Percentiles rank a stretch among this genome's conserved stretches.
Evolutionary conservation across 352 stramenopile genomes (phyloP).

Genomic region (Hyaloperonospora arabidopsidis): DNA sequence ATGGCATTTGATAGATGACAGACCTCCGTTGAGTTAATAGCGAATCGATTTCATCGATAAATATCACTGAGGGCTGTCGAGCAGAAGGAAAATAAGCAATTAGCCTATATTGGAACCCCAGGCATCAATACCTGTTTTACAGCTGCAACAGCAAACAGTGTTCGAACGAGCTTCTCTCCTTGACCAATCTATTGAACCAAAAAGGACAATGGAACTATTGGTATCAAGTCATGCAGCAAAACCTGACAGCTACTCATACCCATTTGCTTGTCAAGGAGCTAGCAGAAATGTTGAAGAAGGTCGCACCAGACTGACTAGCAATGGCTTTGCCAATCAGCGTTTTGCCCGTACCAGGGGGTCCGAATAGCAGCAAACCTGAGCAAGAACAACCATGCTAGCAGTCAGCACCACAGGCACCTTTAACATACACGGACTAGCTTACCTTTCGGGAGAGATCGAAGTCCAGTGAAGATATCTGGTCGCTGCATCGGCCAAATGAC

Average conservation of each 20-base stretch:
- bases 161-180: slow-evolving; percentile 96
- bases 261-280: slow-evolving; percentile 99
- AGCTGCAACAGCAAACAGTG: slow-evolving; percentile 93
- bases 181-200: slow-evolving; percentile 88
- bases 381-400: background rate
- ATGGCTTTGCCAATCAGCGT: slow-evolving; percentile 99
- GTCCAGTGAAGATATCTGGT: slow-evolving; percentile 95
- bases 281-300: slow-evolving; percentile 99
- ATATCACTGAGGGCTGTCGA: slow-evolving; percentile 92
- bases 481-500: slow-evolving; percentile 98
- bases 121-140: slow-evolving; percentile 69
- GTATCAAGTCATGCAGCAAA: background rate
- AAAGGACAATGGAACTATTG: background rate
- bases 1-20: background rate
- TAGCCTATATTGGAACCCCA: background rate
- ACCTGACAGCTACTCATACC: slow-evolving; percentile 29
- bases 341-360: slow-evolving; percentile 93
- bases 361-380: slow-evolving; percentile 91
- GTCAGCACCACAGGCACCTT: background rate
- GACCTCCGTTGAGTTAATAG: slow-evolving; percentile 93
- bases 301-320: slow-evolving; percentile 93
- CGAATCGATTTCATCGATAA: slow-evolving; percentile 99
- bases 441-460: slow-evolving; percentile 89
- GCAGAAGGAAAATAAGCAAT: slow-evolving; percentile 1
- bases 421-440: background rate